These are phyloP conservation scores for Dothideomycetes sp. DNA, from an alignment of 2,329 filamentous ascomycete species.

Conservation along the genomic window DNA sequence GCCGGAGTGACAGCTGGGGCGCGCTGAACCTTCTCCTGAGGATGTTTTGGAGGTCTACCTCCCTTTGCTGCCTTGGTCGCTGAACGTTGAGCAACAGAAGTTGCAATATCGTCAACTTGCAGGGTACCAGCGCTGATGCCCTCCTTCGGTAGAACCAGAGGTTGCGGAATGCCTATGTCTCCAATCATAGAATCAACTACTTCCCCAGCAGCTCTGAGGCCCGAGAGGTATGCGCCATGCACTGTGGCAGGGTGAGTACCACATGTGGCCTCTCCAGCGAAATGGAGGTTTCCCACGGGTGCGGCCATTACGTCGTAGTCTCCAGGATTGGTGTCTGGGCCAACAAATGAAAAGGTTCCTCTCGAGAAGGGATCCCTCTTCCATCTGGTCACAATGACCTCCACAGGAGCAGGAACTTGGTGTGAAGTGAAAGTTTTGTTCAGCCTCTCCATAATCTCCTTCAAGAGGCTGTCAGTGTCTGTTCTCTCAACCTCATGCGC, in stretches of 20 bases:
- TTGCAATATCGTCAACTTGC: background rate
- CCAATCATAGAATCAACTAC: conserved; percentile 72
- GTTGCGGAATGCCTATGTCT: conserved; percentile 63
- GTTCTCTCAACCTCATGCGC: conserved; percentile 77
- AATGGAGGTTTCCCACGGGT: conserved; percentile 76
- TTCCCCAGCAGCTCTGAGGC: conserved; percentile 78
- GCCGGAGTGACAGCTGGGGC: conserved; percentile 5
- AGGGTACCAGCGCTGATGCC: background rate
- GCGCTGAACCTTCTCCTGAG: conserved; percentile 4
- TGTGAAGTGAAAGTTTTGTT: conserved; percentile 57
- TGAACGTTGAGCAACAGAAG: background rate
- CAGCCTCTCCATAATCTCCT: conserved; percentile 70
- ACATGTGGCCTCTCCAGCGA: conserved; percentile 93
- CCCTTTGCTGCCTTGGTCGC: background rate
- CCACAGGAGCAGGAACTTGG: conserved; percentile 63
- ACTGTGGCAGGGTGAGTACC: conserved; percentile 94
- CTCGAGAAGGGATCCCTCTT: conserved; percentile 80
- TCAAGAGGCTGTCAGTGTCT: conserved; percentile 62
- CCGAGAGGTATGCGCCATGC: conserved; percentile 90
- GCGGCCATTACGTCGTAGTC: conserved; percentile 91
- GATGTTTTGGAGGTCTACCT: conserved; percentile 6
- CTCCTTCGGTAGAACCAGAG: conserved; percentile 58
- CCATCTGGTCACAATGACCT: conserved; percentile 89
- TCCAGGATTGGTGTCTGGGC: conserved; percentile 65
- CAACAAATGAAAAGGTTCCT: conserved; percentile 92